Percentiles rank a stretch among this genome's conserved stretches.
Conservation (phyloP, 1,284 basidiomycete species). For the Ustilago hordei region DNA sequence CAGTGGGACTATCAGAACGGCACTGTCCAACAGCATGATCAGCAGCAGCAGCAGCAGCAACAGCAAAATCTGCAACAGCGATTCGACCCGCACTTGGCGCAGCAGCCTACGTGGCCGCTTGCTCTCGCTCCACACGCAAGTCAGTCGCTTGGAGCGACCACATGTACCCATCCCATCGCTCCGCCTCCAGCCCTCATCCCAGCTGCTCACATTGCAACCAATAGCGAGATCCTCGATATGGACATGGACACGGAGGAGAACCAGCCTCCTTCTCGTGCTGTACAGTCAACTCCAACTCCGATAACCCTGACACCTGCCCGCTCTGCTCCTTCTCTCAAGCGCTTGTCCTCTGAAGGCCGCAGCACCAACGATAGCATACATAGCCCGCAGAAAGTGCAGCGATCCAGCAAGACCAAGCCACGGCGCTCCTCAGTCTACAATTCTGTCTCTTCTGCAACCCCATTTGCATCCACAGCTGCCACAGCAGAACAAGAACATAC, state of each 20-base stretch:
- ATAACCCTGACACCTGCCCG: neutral
- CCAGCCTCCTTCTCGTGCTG: neutral
- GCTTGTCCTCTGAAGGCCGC: constrained; percentile 18
- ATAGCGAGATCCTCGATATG: constrained; percentile 16
- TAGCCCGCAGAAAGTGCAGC: constrained; percentile 15
- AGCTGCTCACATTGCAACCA: too few relatives aligned
- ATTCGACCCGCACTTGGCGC: neutral
- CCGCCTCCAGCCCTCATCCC: neutral
- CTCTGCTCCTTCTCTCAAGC: neutral
- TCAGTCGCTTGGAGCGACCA: neutral
- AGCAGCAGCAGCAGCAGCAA: constrained; percentile 8
- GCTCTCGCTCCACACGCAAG: neutral
- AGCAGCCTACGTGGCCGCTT: neutral
- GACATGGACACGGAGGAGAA: constrained; percentile 33
- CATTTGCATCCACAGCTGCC: neutral
- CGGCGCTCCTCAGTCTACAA: neutral
- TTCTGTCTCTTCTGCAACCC: neutral
- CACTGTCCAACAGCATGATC: neutral
- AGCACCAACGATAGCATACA: constrained; percentile 40
- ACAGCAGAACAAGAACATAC: neutral
- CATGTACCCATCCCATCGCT: neutral
- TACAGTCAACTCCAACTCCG: neutral
- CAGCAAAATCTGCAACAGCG: neutral
- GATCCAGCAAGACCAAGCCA: neutral
- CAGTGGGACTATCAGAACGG: constrained; percentile 49